phyloP scores from a whole-genome alignment of 148 eudicot genomes.

The Polygonum aviculare region DNA sequence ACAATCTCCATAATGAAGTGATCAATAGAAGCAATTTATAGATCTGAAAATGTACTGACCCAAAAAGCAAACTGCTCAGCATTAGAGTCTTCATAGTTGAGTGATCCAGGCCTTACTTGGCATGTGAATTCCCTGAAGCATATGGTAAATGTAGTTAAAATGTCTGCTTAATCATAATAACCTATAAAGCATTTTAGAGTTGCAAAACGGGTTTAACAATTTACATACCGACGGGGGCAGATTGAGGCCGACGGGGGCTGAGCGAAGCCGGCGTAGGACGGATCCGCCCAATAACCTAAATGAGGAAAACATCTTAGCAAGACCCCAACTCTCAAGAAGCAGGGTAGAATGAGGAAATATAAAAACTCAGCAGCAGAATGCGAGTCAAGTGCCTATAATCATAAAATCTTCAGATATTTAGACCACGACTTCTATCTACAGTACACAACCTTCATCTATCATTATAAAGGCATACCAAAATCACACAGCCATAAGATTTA shows the following conservation, averaged over 20 bases:
- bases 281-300: no score
- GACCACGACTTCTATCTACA: neutral
- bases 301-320: no score
- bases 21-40: neutral
- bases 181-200: no score
- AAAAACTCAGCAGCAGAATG: neutral
- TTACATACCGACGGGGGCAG: no score
- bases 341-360: neutral
- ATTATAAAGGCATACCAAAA: neutral
- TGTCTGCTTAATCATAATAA: no score
- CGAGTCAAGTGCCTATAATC: neutral
- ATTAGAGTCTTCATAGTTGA: conserved; percentile 3
- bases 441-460: neutral
- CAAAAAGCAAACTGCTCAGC: conserved; percentile 14
- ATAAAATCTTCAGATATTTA: neutral
- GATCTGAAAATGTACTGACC: conserved; percentile 2
- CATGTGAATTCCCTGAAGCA: conserved; percentile 9
- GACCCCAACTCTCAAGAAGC: neutral
- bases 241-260: no score
- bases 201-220: no score
- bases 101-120: conserved; percentile 14
- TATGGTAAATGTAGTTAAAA: no score
- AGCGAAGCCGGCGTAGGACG: no score
- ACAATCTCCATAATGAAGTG: neutral
- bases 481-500: neutral